Conservation (phyloP, 2,329 filamentous ascomycete genomes). For the Diaporthe nobilis region DNA sequence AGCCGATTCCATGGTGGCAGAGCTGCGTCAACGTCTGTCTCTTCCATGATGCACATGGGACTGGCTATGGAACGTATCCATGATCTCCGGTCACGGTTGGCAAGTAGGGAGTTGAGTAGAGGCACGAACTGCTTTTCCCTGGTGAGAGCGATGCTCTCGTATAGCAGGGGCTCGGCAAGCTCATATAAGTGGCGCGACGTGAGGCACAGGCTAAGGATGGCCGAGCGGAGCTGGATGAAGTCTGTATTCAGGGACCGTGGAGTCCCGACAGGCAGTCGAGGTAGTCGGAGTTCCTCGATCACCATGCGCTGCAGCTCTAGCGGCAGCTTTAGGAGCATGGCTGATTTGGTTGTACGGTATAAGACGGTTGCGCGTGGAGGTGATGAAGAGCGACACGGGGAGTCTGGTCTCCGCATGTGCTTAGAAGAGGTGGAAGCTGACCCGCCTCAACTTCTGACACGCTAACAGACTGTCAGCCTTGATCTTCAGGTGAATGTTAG, state of each 20-base stretch:
- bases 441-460: not conserved
- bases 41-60: not conserved
- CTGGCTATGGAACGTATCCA: constrained; percentile 1
- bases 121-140: not conserved
- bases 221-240: not conserved
- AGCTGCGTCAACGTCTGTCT: not conserved
- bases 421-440: not conserved
- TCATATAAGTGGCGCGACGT: constrained; percentile 3
- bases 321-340: constrained; percentile 1
- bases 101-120: not conserved
- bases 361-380: too few species aligned
- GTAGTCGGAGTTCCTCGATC: not conserved
- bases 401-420: not conserved
- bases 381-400: not conserved
- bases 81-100: not conserved
- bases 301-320: constrained; percentile 8
- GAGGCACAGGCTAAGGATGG: not conserved
- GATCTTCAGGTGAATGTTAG: not conserved
- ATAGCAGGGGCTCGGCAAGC: not conserved
- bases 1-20: not conserved
- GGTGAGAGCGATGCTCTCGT: constrained; percentile 7
- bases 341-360: too few species aligned
- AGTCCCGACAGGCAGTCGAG: constrained; percentile 4
- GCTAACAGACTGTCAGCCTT: not conserved
- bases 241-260: not conserved